Percentiles rank a stretch among this genome's conserved stretches.
Conservation (phyloP, 2,329 filamentous ascomycete genomes). For the Colletotrichum musae region DNA sequence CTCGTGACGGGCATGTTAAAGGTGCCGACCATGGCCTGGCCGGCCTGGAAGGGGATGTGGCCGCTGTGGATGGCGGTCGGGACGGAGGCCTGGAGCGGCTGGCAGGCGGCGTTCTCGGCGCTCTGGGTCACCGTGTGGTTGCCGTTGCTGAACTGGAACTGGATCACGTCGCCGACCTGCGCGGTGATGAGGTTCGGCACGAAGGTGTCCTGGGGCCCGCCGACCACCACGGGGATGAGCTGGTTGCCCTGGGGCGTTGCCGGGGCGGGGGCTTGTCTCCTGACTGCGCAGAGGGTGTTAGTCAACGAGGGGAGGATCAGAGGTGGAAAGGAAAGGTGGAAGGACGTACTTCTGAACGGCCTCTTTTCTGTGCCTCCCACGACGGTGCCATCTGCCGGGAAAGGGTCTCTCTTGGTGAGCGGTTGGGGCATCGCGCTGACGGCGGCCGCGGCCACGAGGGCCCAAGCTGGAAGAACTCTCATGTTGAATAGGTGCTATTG, state of each 20-base stretch:
- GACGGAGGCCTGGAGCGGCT: constrained; percentile 52
- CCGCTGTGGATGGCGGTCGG: constrained; percentile 56
- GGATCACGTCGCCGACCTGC: constrained; percentile 54
- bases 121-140: constrained; percentile 62
- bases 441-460: constrained; percentile 23
- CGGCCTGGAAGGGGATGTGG: constrained; percentile 55
- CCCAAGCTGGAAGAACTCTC: constrained; percentile 31
- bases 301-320: neutral
- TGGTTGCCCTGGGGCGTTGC: constrained; percentile 35
- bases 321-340: neutral
- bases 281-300: constrained; percentile 16
- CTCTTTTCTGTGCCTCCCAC: constrained; percentile 31
- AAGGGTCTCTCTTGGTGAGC: constrained; percentile 27
- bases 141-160: constrained; percentile 60
- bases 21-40: constrained; percentile 56
- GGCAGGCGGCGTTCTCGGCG: constrained; percentile 52
- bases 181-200: constrained; percentile 54
- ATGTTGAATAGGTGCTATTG: constrained; percentile 11
- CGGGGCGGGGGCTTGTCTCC: constrained; percentile 32
- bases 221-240: constrained; percentile 53
- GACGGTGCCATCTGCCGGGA: constrained; percentile 31
- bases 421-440: constrained; percentile 36
- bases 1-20: constrained; percentile 63
- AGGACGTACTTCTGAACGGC: constrained; percentile 26
- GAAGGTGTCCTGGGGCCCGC: constrained; percentile 54